These are phyloP conservation scores for Acacia melanoxylon DNA, from an alignment of 306 rosid species.

Conservation along the genomic window DNA sequence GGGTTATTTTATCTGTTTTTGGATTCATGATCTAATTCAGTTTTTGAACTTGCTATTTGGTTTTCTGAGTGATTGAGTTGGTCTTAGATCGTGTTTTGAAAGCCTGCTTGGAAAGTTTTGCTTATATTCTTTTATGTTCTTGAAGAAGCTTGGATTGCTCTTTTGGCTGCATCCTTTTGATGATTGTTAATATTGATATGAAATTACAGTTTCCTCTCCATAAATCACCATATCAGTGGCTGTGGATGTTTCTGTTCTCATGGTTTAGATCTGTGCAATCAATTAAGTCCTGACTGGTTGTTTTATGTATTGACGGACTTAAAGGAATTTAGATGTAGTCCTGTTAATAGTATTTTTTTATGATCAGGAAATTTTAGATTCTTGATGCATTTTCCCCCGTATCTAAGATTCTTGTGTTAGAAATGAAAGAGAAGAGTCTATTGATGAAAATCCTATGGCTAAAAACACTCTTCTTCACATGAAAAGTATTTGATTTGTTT, in stretches of 20 bases:
- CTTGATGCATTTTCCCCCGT: background rate
- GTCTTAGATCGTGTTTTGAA: background rate
- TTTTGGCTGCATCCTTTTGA: background rate
- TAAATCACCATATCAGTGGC: background rate
- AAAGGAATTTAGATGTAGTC: background rate
- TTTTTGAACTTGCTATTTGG: background rate
- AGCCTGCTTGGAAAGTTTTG: background rate
- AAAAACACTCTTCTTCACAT: background rate
- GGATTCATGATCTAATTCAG: background rate
- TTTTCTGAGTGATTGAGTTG: conserved; percentile 5
- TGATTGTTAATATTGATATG: background rate
- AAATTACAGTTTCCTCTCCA: background rate
- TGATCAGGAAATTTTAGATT: background rate
- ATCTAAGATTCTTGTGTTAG: background rate
- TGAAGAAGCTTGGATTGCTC: background rate
- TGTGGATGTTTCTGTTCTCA: background rate
- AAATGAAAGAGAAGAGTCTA: background rate
- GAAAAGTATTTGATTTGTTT: background rate
- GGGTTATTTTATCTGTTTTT: background rate
- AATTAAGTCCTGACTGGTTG: background rate
- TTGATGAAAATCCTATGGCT: background rate
- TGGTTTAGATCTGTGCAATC: conserved; percentile 11
- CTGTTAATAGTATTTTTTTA: background rate
- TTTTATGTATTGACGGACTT: background rate
- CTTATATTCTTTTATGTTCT: background rate